phyloP scores from a whole-genome alignment of 2,329 filamentous ascomycete genomes.

The Diaporthe destruens region DNA sequence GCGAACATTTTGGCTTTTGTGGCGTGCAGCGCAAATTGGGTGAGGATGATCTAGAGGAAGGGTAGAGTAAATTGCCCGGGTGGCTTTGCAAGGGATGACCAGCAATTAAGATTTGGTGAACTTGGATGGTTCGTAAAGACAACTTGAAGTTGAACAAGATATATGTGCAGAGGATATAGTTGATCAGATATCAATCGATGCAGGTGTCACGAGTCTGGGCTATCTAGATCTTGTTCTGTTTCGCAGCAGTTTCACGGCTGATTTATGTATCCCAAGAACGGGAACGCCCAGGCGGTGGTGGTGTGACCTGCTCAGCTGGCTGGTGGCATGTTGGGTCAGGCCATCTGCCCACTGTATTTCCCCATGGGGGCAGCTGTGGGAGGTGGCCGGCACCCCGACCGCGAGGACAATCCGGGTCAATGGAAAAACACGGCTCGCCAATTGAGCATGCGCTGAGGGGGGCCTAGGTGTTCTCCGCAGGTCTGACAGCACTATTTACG shows the following conservation, averaged over 20 bases:
- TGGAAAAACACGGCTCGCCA: slow-evolving; percentile 9
- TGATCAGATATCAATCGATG: background rate
- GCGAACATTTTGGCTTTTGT: slow-evolving; percentile 25
- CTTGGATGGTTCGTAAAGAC: too few species aligned
- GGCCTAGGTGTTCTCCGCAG: background rate
- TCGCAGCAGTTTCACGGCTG: slow-evolving; percentile 19
- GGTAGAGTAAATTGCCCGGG: too few species aligned
- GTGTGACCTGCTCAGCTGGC: slow-evolving; percentile 12
- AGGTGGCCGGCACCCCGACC: slow-evolving; percentile 2
- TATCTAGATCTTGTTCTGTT: background rate
- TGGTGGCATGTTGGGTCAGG: slow-evolving; percentile 24
- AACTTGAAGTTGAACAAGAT: background rate
- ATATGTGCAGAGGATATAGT: background rate
- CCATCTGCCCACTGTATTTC: slow-evolving; percentile 28
- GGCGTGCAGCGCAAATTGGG: background rate
- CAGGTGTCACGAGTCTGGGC: background rate
- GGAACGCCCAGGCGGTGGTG: background rate
- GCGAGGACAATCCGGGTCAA: slow-evolving; percentile 20
- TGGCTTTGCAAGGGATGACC: background rate
- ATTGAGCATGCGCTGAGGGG: background rate
- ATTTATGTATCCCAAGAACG: slow-evolving; percentile 5
- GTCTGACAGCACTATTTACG: background rate
- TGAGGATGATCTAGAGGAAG: background rate
- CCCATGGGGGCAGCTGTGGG: slow-evolving; percentile 13
- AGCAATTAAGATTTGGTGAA: background rate